Conservation (phyloP, 371 early-diverging fungal genomes). For the Basidiobolus meristosporus region DNA sequence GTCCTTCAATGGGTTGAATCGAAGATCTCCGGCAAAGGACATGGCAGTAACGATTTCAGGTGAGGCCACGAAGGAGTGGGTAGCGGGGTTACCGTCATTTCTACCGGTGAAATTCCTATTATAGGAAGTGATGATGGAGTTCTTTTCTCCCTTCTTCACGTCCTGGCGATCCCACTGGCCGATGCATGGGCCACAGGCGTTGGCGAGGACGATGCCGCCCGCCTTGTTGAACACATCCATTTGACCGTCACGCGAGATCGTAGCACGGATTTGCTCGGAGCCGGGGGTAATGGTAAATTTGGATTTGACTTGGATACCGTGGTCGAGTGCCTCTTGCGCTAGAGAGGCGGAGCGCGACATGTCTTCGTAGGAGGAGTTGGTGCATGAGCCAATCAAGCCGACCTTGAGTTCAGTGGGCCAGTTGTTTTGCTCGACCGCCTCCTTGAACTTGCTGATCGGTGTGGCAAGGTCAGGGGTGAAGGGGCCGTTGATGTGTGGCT, state of each 20-base stretch:
- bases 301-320: constrained; percentile 58
- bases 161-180: too few species aligned
- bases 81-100: constrained; percentile 81
- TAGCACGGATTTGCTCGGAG: constrained; percentile 89
- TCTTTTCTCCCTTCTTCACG: too few species aligned
- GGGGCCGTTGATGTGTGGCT: too few species aligned
- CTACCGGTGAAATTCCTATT: too few species aligned
- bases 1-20: constrained; percentile 80
- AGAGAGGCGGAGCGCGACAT: constrained; percentile 80
- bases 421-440: constrained; percentile 48
- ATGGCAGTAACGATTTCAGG: constrained; percentile 90
- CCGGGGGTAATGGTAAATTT: too few species aligned
- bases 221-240: constrained; percentile 47
- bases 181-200: too few species aligned
- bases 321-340: constrained; percentile 58
- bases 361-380: constrained; percentile 90
- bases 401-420: constrained; percentile 75
- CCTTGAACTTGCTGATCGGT: constrained; percentile 74
- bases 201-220: constrained; percentile 81
- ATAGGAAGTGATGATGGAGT: too few species aligned
- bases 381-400: constrained; percentile 87
- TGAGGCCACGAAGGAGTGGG: constrained; percentile 81
- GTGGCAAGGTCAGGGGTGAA: constrained; percentile 89
- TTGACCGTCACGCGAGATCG: constrained; percentile 81
- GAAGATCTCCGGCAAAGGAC: constrained; percentile 65